Evolutionary conservation across 2,329 filamentous ascomycete genomes (phyloP).

Genomic region (Claviceps sp.): DNA sequence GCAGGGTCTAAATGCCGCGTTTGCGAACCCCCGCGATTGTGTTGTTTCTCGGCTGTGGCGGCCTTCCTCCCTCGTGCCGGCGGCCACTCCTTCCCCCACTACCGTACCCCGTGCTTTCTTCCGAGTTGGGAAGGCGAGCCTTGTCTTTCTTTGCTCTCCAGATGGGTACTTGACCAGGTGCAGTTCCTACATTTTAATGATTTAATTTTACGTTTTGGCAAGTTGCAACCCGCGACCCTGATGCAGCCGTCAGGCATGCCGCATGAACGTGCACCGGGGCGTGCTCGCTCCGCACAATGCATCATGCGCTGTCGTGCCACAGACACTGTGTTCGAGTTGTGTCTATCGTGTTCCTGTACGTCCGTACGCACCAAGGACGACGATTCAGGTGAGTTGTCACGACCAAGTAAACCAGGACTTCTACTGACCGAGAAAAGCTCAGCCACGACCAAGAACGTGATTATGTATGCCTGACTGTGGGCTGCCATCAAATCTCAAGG

Average conservation of each 20-base stretch:
- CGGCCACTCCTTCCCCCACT: no score
- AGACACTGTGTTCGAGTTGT: not conserved
- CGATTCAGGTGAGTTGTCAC: not conserved
- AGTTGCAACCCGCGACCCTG: not conserved
- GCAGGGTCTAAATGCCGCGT: no score
- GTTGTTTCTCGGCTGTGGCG: no score
- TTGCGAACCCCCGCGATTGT: no score
- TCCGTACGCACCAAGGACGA: not conserved
- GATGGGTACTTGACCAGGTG: no score
- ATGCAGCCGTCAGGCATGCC: not conserved
- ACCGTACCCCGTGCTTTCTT: no score
- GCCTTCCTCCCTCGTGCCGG: no score
- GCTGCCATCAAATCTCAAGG: no score
- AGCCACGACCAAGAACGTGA: not conserved
- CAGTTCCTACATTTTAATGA: not conserved
- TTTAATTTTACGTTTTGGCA: not conserved
- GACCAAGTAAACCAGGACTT: no score
- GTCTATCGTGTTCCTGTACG: not conserved
- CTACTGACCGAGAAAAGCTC: not conserved
- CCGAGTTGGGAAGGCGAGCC: no score
- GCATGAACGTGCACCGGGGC: not conserved
- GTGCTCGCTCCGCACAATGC: not conserved
- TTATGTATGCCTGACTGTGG: not conserved
- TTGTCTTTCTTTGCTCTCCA: no score
- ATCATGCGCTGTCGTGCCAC: not conserved